phyloP scores from a whole-genome alignment of 352 stramenopile genomes.

The Globisporangium nagaii region DNA sequence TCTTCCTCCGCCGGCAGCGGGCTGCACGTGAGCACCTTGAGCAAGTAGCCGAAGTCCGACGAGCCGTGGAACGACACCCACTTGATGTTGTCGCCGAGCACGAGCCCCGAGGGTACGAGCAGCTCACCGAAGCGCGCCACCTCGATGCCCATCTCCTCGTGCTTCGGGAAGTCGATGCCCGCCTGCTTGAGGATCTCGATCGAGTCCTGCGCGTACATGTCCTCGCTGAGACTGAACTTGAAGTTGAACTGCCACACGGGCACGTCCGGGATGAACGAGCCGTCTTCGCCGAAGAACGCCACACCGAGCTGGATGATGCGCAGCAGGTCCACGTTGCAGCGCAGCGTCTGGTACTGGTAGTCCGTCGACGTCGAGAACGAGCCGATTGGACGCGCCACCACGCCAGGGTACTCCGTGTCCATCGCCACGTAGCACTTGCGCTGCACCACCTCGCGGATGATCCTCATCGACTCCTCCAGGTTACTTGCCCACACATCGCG shows the following conservation, averaged over 20 bases:
- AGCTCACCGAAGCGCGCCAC: slow-evolving; percentile 96
- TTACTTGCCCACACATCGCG: slow-evolving; percentile 92
- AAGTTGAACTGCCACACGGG: slow-evolving; percentile 99
- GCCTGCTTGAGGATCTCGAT: slow-evolving; percentile 98
- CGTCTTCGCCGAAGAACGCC: slow-evolving; percentile 95
- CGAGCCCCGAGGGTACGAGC: slow-evolving; percentile 96
- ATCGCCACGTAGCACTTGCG: slow-evolving; percentile 98
- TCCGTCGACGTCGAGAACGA: slow-evolving; percentile 94
- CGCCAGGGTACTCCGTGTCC: slow-evolving; percentile 99
- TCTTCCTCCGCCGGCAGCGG: slow-evolving; percentile 86
- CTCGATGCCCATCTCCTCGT: slow-evolving; percentile 96
- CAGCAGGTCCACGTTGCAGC: slow-evolving; percentile 98
- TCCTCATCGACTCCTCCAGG: slow-evolving; percentile 94
- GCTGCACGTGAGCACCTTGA: slow-evolving; percentile 94
- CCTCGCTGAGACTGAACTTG: slow-evolving; percentile 96
- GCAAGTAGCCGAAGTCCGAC: slow-evolving; percentile 99
- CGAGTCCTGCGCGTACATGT: slow-evolving; percentile 99
- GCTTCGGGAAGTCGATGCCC: slow-evolving; percentile 97
- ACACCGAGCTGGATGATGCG: slow-evolving; percentile 99
- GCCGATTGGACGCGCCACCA: slow-evolving; percentile 96
- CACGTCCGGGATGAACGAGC: slow-evolving; percentile 92
- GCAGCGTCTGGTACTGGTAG: slow-evolving; percentile 98
- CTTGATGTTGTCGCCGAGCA: slow-evolving; percentile 97
- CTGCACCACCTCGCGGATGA: slow-evolving; percentile 94
- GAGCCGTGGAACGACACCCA: slow-evolving; percentile 99